Evolutionary conservation across 1,139 yeast genomes (phyloP).

Genomic region (Lodderomyces metapsilosis): DNA sequence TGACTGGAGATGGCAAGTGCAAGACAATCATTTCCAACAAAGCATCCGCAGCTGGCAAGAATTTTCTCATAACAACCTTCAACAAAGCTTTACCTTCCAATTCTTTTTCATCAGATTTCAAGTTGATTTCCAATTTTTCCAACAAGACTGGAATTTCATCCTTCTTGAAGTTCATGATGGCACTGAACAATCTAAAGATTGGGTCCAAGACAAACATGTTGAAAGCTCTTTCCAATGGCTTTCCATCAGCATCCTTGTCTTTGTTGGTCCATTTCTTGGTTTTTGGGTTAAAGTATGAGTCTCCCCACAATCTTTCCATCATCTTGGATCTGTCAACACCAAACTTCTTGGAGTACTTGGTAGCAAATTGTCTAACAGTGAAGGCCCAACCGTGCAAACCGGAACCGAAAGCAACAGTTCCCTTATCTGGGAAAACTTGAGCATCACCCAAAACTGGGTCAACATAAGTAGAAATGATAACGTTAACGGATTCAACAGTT

Average conservation of each 20-base stretch:
- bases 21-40: conserved; percentile 97
- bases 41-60: conserved; percentile 99
- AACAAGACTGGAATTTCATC: conserved; percentile 89
- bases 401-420: conserved; percentile 99
- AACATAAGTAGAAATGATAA: conserved; percentile 92
- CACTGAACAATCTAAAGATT: conserved; percentile 75
- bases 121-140: conserved; percentile 86
- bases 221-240: conserved; percentile 97
- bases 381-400: conserved; percentile 99
- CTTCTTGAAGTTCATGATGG: conserved; percentile 64
- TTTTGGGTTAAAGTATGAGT: conserved; percentile 99
- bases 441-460: conserved; percentile 91
- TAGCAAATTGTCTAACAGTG: conserved; percentile 98
- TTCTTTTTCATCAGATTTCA: conserved; percentile 94
- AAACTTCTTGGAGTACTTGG: conserved; percentile 97
- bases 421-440: conserved; percentile 98
- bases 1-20: conserved; percentile 99
- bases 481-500: conserved; percentile 99
- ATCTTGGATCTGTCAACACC: conserved; percentile 98
- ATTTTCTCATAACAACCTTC: conserved; percentile 98
- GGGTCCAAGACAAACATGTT: conserved; percentile 99
- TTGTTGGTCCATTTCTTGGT: conserved; percentile 99
- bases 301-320: conserved; percentile 99
- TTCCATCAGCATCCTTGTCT: conserved; percentile 94
- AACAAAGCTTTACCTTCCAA: conserved; percentile 98